Conservation (phyloP, 2,329 filamentous ascomycete genomes). For the Cladophialophora carrionii region DNA sequence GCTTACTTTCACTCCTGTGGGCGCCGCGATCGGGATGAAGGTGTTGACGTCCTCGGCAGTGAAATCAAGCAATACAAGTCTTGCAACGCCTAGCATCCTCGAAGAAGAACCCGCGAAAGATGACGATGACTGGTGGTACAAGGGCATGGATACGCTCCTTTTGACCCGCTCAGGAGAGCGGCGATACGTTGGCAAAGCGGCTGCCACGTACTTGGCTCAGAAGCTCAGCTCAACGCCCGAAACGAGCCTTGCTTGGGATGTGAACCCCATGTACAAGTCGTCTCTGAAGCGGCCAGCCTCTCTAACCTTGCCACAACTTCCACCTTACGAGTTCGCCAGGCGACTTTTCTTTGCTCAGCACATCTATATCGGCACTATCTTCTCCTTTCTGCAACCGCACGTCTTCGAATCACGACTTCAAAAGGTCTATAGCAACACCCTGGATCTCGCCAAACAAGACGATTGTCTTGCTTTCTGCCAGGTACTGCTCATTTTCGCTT, state of each 20-base stretch:
- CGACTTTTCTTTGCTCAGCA: slow-evolving; percentile 58
- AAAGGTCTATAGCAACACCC: slow-evolving; percentile 50
- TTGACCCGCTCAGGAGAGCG: slow-evolving; percentile 45
- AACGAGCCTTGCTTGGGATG: slow-evolving; percentile 45
- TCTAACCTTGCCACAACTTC: slow-evolving; percentile 47
- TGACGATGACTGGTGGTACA: slow-evolving; percentile 48
- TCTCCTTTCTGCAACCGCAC: slow-evolving; percentile 55
- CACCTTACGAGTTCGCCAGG: slow-evolving; percentile 56
- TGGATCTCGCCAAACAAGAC: slow-evolving; percentile 51
- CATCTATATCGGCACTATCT: slow-evolving; percentile 62
- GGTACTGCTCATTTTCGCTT: slow-evolving; percentile 57
- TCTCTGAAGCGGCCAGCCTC: slow-evolving; percentile 40
- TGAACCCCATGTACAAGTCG: slow-evolving; percentile 42
- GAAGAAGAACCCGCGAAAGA: slow-evolving; percentile 39
- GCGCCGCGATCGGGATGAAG: background rate
- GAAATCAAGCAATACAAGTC: slow-evolving; percentile 21
- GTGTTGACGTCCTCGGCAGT: slow-evolving; percentile 13
- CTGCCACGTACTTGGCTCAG: slow-evolving; percentile 45
- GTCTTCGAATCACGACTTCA: slow-evolving; percentile 54
- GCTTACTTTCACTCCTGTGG: background rate
- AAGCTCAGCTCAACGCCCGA: slow-evolving; percentile 43
- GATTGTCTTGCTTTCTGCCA: slow-evolving; percentile 58
- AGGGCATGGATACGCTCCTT: slow-evolving; percentile 44
- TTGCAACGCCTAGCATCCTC: slow-evolving; percentile 29
- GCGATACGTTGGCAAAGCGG: slow-evolving; percentile 44